Evolutionary conservation across 2,329 filamentous ascomycete genomes (phyloP), one percentile per base, ranked within the genome.

Genomic region (Neonectria coccinea): DNA sequence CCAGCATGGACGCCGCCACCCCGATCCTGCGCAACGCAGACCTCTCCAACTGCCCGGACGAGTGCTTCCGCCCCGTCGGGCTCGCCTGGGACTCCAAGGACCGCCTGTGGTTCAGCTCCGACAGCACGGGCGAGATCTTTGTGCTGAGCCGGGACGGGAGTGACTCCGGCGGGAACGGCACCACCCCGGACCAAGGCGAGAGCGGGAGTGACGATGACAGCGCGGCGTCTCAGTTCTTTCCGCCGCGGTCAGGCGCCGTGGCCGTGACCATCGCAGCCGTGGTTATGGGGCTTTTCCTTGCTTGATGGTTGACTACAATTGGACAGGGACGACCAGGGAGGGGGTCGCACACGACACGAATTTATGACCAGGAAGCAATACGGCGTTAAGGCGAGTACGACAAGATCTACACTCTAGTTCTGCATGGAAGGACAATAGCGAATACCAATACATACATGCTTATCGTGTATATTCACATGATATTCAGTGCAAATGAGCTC

Each of bases 101-200:
- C 8, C 79, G 89, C 7, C 77, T 92, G 9, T 92, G 86, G 77
- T 85, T 91, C 80, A 86, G 81, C 61, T 88, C 84, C 5, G 90
- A 92, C 74, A 75, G 81, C 14, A 89, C 88, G 0, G 90, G 89
- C 6, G 89, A 92, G 80, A 84, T 92, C 45, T 91, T 86, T 69
- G 84, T 91, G 5, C 73, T 88, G 56, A 72, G 76, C 36, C 67
- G 42, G 29, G 61, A 20, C 51, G 20, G 41, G 18, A 42, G 44
- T 5, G 56, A 59, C 25, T 51, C 47, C 44, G 61, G 58, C 39
- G 41, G 56, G 2, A 52, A 33, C 18, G 59, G 58, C 27, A 62
- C 51, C 53, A 55, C 53, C 31, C 56, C 45, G 4, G 55, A 42
- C 18, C 33, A 42, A n/a, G 47, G 50, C 27, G 31, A 66, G 31